These are phyloP conservation scores for Alternaria longipes DNA, from an alignment of 2,329 filamentous ascomycete genomes.

Conservation along the genomic window DNA sequence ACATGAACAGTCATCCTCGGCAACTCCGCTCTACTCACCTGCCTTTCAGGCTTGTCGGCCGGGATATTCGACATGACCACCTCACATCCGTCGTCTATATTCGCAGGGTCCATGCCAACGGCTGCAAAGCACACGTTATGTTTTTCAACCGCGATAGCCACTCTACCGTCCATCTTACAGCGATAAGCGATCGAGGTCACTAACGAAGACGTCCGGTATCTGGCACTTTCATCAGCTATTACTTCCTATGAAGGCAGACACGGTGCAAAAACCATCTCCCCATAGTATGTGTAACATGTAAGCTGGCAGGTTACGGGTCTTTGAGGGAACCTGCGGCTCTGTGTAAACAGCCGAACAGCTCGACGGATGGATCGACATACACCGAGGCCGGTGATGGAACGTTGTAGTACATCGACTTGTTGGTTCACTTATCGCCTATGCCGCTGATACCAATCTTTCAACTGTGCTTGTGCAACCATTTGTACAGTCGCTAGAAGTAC, in stretches of 20 bases:
- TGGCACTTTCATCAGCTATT: not conserved
- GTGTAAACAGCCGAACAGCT: not conserved
- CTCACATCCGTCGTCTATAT: not conserved
- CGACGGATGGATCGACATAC: not conserved
- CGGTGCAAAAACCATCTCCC: not conserved
- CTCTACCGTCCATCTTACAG: not conserved
- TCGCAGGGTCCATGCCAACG: no score
- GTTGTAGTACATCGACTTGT: not conserved
- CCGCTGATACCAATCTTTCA: not conserved
- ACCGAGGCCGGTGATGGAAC: not conserved
- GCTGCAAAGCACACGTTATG: not conserved
- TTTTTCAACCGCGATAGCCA: not conserved
- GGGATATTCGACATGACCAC: no score
- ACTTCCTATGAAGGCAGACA: not conserved
- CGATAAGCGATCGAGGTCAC: not conserved
- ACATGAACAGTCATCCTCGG: constrained; percentile 10
- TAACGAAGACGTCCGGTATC: not conserved
- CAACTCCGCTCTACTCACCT: not conserved
- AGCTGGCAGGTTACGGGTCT: not conserved
- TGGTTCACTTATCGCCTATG: not conserved
- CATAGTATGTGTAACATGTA: not conserved
- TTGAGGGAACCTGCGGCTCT: not conserved
- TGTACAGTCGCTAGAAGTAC: no score
- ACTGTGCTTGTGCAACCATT: no score
- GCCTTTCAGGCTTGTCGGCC: not conserved